These are phyloP conservation scores for Neonectria coccinea DNA, from an alignment of 2,329 filamentous ascomycete genomes.

Conservation along the genomic window DNA sequence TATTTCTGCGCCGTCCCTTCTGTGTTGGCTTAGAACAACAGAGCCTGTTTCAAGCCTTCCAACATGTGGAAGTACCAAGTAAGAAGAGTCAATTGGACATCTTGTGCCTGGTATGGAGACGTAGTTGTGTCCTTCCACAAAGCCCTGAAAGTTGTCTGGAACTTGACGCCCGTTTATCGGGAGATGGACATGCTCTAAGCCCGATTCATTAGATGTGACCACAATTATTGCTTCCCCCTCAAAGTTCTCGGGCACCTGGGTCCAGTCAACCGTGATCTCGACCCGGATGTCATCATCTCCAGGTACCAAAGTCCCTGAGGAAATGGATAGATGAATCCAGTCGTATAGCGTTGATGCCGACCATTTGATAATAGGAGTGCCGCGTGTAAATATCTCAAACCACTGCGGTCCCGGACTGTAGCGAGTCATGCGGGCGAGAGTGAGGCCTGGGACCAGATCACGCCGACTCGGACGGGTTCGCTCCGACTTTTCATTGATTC, in stretches of 20 bases:
- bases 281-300: slow-evolving; percentile 41
- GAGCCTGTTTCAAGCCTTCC: slow-evolving; percentile 31
- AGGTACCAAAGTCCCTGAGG: slow-evolving; percentile 61
- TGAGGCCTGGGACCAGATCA: slow-evolving; percentile 68
- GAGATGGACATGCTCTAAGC: slow-evolving; percentile 63
- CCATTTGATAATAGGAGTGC: slow-evolving; percentile 65
- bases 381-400: slow-evolving; percentile 73
- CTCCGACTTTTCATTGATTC: slow-evolving; percentile 65
- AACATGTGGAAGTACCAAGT: slow-evolving; percentile 25
- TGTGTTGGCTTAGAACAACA: slow-evolving; percentile 14
- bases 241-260: slow-evolving; percentile 56
- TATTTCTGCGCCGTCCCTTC: accelerated
- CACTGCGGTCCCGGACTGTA: slow-evolving; percentile 68
- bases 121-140: slow-evolving; percentile 69
- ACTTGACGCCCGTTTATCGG: slow-evolving; percentile 64
- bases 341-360: slow-evolving; percentile 58
- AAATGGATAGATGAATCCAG: slow-evolving; percentile 65
- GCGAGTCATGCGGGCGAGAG: slow-evolving; percentile 67
- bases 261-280: slow-evolving; percentile 39
- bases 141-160: slow-evolving; percentile 64
- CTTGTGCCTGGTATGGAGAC: slow-evolving; percentile 48
- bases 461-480: slow-evolving; percentile 56
- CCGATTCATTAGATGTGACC: slow-evolving; percentile 50
- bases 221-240: slow-evolving; percentile 42
- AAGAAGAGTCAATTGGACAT: slow-evolving; percentile 10